Percentiles rank a stretch among this genome's conserved stretches.
Evolutionary conservation across 352 stramenopile species (phyloP).

Genomic region (Elongisporangium anandrum): DNA sequence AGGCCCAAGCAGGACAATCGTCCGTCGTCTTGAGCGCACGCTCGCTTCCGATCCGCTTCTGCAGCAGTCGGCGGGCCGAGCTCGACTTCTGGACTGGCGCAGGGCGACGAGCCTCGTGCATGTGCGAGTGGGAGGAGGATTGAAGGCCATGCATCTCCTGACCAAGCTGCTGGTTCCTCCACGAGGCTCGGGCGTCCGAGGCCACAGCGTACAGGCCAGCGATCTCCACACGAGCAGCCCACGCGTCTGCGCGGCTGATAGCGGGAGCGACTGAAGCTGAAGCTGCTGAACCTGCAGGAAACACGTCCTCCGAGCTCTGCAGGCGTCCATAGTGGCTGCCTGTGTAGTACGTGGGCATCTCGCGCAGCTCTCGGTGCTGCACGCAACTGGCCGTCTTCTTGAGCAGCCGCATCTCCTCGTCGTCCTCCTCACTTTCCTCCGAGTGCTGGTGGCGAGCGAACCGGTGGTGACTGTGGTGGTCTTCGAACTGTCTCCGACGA

Average conservation of each 20-base stretch:
- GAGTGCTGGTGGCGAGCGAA: constrained; percentile 24
- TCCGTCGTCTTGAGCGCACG: background rate
- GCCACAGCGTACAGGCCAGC: constrained; percentile 29
- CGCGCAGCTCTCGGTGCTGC: constrained; percentile 34
- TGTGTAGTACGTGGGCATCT: constrained; percentile 36
- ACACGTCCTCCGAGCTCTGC: constrained; percentile 9
- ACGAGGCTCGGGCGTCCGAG: background rate
- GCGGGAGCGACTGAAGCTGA: background rate
- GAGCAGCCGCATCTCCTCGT: constrained; percentile 43
- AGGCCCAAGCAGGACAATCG: background rate
- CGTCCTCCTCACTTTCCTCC: constrained; percentile 32
- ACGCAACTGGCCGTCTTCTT: constrained; percentile 59
- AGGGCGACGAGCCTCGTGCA: background rate
- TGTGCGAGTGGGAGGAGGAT: too few relatives aligned
- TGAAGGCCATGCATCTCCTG: background rate
- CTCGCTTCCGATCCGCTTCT: background rate
- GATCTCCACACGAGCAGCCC: constrained; percentile 57
- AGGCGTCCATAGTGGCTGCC: constrained; percentile 36
- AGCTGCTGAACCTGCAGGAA: background rate
- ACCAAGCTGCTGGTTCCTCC: background rate
- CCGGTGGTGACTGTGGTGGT: constrained; percentile 18
- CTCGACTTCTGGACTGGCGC: background rate
- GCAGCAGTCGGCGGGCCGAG: background rate
- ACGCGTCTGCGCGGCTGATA: constrained; percentile 20
- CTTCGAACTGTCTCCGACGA: constrained; percentile 15